phyloP scores from a whole-genome alignment of 176 grass and related monocot species.

The Rhynchospora breviuscula region DNA sequence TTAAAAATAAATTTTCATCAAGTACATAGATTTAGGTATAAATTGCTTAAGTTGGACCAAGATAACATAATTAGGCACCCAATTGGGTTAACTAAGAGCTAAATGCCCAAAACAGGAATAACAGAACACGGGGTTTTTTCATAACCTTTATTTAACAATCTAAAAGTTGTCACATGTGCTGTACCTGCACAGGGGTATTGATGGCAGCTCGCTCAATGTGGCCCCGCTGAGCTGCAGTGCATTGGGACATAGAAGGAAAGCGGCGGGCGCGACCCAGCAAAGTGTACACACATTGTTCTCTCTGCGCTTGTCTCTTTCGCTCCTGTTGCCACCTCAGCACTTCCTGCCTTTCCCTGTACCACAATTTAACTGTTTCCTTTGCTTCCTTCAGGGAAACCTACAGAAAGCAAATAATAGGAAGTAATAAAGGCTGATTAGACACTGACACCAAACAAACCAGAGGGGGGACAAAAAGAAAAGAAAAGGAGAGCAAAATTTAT shows the following conservation, averaged over 20 bases:
- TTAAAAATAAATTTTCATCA: neutral
- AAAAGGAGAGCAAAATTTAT: neutral
- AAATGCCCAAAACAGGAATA: neutral
- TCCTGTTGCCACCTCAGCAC: conserved; percentile 66
- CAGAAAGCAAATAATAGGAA: conserved; percentile 10
- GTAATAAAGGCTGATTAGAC: neutral
- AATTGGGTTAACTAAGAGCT: neutral
- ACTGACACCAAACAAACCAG: neutral
- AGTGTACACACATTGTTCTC: conserved; percentile 52
- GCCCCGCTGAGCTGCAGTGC: conserved; percentile 37
- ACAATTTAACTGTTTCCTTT: conserved; percentile 60
- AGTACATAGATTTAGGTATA: neutral
- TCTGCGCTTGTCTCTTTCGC: conserved; percentile 46
- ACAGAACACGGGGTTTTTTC: neutral
- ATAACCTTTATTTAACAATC: neutral
- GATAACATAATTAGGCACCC: neutral
- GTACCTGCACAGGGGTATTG: conserved; percentile 75
- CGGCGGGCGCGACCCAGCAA: conserved; percentile 65
- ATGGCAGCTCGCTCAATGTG: conserved; percentile 87
- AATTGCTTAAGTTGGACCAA: neutral
- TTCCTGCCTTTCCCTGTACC: conserved; percentile 82
- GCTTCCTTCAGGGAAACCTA: conserved; percentile 76
- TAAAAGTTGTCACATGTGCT: neutral
- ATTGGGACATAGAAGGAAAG: conserved; percentile 57
- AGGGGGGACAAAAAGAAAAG: neutral